These are phyloP conservation scores for Pestalotiopsis sp. DNA, from an alignment of 2,329 filamentous ascomycete genomes.

Conservation along the genomic window DNA sequence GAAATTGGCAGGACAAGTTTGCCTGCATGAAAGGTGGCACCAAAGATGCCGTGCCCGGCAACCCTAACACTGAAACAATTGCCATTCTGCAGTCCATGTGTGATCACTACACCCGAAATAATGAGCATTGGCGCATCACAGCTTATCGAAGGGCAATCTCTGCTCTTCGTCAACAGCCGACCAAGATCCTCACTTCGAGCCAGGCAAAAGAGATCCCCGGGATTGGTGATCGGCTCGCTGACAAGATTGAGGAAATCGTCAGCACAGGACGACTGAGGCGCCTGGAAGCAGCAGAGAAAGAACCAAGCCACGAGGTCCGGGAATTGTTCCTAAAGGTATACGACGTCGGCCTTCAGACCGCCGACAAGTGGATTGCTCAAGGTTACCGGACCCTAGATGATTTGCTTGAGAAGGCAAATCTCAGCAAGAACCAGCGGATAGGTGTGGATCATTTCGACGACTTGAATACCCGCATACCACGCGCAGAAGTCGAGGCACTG, in stretches of 20 bases:
- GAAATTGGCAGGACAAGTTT: constrained; percentile 50
- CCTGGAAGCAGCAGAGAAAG: constrained; percentile 70
- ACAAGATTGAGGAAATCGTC: constrained; percentile 89
- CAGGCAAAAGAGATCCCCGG: constrained; percentile 69
- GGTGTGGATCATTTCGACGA: constrained; percentile 82
- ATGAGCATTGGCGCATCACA: constrained; percentile 75
- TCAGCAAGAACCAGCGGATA: constrained; percentile 72
- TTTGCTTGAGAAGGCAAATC: constrained; percentile 59
- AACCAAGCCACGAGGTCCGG: constrained; percentile 67
- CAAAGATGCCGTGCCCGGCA: constrained; percentile 45
- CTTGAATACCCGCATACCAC: constrained; percentile 77
- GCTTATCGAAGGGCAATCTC: constrained; percentile 79
- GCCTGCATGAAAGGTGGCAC: constrained; percentile 57
- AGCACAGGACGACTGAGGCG: constrained; percentile 71
- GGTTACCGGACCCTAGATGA: constrained; percentile 78
- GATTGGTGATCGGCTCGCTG: constrained; percentile 73
- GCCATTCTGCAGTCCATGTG: constrained; percentile 78
- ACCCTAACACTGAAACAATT: constrained; percentile 78
- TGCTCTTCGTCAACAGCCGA: constrained; percentile 68
- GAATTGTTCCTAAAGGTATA: constrained; percentile 78
- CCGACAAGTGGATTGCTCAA: constrained; percentile 74
- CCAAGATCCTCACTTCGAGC: constrained; percentile 67
- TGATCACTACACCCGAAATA: constrained; percentile 73
- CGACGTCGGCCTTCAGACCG: constrained; percentile 71
- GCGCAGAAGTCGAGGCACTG: constrained; percentile 73